Conservation (phyloP, 257 asterid species). For the Capsicum rhomboideum region DNA sequence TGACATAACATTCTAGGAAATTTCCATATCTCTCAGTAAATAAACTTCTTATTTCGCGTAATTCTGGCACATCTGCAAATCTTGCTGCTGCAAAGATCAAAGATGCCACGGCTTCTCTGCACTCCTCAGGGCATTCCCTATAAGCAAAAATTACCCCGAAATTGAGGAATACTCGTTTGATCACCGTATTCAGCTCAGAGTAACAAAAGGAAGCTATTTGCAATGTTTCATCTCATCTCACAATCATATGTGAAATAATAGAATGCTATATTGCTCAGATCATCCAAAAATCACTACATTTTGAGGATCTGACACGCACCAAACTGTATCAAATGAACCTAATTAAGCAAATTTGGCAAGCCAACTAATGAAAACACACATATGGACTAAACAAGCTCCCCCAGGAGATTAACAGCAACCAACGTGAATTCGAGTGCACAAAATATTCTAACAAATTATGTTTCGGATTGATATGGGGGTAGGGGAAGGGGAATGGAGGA, state of each 20-base stretch:
- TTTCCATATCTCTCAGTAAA: constrained; percentile 64
- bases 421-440: not conserved
- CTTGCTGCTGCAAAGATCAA: constrained; percentile 87
- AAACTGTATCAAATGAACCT: not conserved
- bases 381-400: not conserved
- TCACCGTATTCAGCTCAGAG: not conserved
- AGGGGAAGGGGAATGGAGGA: no score
- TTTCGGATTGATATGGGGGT: no score
- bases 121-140: constrained; percentile 92
- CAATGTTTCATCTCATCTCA: not conserved
- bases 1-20: constrained; percentile 38
- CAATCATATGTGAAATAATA: not conserved
- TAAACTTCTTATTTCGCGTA: constrained; percentile 58
- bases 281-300: not conserved
- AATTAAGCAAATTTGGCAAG: not conserved
- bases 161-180: not conserved
- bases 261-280: no score
- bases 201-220: not conserved
- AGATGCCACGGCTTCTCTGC: constrained; percentile 76
- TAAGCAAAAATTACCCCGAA: not conserved
- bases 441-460: not conserved
- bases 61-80: constrained; percentile 81
- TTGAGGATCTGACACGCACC: not conserved
- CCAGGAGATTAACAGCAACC: not conserved
- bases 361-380: not conserved